A percentile compares a stretch with the other conserved stretches of the same genome.
Conservation (phyloP, 768 basidiomycete species). For the Tylopilus intermedius region DNA sequence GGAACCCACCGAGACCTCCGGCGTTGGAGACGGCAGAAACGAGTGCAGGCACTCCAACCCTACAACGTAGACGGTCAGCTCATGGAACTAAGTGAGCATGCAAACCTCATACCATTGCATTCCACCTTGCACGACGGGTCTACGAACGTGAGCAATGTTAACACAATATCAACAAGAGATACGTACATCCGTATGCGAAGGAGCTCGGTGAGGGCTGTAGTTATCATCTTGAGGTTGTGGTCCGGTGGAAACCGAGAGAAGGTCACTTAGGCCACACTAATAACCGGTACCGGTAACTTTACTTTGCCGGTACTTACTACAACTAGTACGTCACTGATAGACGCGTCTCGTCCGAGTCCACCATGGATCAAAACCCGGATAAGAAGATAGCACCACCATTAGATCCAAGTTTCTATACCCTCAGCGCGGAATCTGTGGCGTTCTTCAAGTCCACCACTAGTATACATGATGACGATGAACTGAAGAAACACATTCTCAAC, state of each 20-base stretch:
- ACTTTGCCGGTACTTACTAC: no score
- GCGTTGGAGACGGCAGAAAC: conserved; percentile 78
- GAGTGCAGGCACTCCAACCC: conserved; percentile 77
- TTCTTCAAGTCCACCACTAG: conserved; percentile 31
- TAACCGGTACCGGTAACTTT: no score
- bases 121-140: conserved; percentile 81
- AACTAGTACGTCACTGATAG: no score
- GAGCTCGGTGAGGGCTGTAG: conserved; percentile 58
- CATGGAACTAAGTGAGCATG: background rate
- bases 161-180: conserved; percentile 19
- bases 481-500: conserved; percentile 31
- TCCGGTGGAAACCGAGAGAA: no score
- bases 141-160: conserved; percentile 21
- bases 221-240: conserved; percentile 29
- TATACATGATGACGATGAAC: conserved; percentile 26
- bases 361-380: background rate
- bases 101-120: conserved; percentile 71
- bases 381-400: background rate
- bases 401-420: conserved; percentile 15
- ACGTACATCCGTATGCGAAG: conserved; percentile 64
- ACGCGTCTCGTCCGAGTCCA: no score
- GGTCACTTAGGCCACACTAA: no score
- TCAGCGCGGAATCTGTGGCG: conserved; percentile 6
- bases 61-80: conserved; percentile 19
- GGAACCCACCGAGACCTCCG: conserved; percentile 63